Conservation (phyloP, 2,329 filamentous ascomycete species). For the Geosmithia putterillii region DNA sequence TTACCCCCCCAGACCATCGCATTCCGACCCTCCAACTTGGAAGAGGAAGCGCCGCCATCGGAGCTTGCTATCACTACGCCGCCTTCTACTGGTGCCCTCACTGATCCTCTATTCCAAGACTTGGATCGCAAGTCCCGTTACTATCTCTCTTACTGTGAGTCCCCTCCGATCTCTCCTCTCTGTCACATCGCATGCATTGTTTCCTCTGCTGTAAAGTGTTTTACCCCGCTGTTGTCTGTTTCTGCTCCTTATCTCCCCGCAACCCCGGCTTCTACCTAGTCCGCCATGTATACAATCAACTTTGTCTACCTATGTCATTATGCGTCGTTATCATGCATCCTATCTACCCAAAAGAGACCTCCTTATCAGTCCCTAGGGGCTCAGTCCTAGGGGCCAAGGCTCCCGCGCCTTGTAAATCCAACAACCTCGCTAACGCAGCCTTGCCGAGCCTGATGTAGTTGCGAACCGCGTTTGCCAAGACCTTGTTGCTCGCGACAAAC, state of each 20-base stretch:
- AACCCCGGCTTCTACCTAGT: neutral
- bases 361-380: neutral
- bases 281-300: neutral
- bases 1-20: neutral
- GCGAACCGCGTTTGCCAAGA: constrained; percentile 38
- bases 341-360: neutral
- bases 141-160: constrained; percentile 40
- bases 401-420: neutral
- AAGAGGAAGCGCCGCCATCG: neutral
- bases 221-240: neutral
- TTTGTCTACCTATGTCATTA: neutral
- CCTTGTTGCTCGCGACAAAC: constrained; percentile 34
- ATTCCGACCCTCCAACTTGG: neutral
- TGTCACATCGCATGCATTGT: neutral
- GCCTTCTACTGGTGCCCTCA: constrained; percentile 17
- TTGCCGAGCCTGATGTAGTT: constrained; percentile 15
- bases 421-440: constrained; percentile 10
- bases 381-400: neutral
- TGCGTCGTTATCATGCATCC: neutral
- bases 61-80: neutral
- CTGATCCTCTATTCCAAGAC: constrained; percentile 44
- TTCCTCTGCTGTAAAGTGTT: neutral
- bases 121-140: constrained; percentile 30
- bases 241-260: neutral
- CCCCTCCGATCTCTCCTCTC: neutral